Conservation (phyloP, 768 basidiomycete species). For the Agaricus blazei region DNA sequence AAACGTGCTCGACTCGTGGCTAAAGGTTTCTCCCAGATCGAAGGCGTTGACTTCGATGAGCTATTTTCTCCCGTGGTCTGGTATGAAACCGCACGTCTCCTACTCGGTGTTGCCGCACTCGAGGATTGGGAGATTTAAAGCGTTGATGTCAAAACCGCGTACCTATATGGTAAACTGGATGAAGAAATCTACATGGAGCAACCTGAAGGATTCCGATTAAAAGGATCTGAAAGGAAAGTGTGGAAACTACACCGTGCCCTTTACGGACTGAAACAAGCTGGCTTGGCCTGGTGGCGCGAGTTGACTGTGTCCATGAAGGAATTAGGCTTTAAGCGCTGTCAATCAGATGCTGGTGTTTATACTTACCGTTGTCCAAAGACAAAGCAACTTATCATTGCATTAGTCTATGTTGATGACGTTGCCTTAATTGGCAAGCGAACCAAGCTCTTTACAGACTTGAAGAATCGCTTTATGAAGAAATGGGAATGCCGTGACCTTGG, state of each 20-base stretch:
- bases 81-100: slow-evolving; percentile 1
- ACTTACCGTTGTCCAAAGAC: not conserved
- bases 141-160: slow-evolving; percentile 9
- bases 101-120: slow-evolving; percentile 21
- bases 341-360: not conserved
- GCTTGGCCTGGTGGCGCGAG: not conserved
- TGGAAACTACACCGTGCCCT: not conserved
- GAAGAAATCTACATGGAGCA: slow-evolving; percentile 12
- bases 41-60: too few relatives aligned
- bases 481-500: too few relatives aligned
- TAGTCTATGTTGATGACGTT: not conserved
- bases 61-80: not conserved
- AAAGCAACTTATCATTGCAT: not conserved
- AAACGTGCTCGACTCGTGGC: too few relatives aligned
- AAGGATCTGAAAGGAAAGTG: too few relatives aligned
- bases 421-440: too few relatives aligned
- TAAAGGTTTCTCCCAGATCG: too few relatives aligned
- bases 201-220: not conserved
- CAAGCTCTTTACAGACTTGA: too few relatives aligned
- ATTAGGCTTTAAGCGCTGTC: not conserved
- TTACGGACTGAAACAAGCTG: slow-evolving; percentile 1
- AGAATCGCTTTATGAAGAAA: too few relatives aligned
- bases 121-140: slow-evolving; percentile 29
- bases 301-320: not conserved
- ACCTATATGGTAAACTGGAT: slow-evolving; percentile 8